Evolutionary conservation across 1,284 basidiomycete species (phyloP).

Genomic region (Stereum hirsutum): DNA sequence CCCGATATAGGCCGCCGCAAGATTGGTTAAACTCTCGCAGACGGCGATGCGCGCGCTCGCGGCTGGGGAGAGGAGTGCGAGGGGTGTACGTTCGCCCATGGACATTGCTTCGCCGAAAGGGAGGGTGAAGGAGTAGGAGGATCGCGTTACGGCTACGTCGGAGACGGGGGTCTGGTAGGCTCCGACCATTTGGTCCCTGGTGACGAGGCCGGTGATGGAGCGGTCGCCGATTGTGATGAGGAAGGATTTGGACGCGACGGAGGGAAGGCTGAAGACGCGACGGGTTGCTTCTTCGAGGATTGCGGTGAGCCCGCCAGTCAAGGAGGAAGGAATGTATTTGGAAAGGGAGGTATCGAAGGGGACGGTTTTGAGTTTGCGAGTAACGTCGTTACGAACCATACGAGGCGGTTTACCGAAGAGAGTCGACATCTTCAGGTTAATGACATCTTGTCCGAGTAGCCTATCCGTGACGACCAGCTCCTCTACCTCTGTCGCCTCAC

Average conservation of each 20-base stretch:
- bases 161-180: conserved; percentile 98
- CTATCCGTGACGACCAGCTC: conserved; percentile 88
- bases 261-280: conserved; percentile 85
- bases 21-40: conserved; percentile 89
- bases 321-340: conserved; percentile 47
- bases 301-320: conserved; percentile 23
- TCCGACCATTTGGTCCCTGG: conserved; percentile 98
- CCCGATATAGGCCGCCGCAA: conserved; percentile 70
- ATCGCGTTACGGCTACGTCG: conserved; percentile 92
- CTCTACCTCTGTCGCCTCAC: conserved; percentile 75
- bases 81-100: conserved; percentile 92
- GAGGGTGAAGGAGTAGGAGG: conserved; percentile 89
- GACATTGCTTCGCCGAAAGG: conserved; percentile 93
- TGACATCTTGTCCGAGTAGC: conserved; percentile 71
- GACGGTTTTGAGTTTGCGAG: conserved; percentile 36
- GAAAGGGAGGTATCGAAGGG: conserved; percentile 70
- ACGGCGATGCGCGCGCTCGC: conserved; percentile 96
- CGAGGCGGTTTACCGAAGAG: conserved; percentile 96
- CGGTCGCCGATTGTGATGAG: conserved; percentile 98
- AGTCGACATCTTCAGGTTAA: conserved; percentile 89
- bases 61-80: conserved; percentile 81
- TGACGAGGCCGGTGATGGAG: conserved; percentile 88
- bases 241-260: conserved; percentile 94
- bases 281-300: conserved; percentile 58
- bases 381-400: conserved; percentile 75